Evolutionary conservation across 192 early-diverging fungal genomes (phyloP).

Genomic region (Backusella liffmaniae): DNA sequence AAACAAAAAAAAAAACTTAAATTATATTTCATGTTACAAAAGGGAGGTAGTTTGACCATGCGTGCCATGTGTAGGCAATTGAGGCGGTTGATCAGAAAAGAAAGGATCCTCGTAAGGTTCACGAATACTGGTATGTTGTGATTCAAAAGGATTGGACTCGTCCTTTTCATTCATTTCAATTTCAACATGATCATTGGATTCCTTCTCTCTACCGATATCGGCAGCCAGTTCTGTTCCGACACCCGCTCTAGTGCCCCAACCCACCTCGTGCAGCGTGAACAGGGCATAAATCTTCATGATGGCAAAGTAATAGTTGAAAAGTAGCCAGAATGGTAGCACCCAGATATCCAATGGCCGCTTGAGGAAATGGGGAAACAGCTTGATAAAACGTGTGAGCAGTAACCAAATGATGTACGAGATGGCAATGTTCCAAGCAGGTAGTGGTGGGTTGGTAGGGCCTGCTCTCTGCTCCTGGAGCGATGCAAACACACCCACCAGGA

Average conservation of each 20-base stretch:
- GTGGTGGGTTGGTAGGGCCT: slow-evolving; percentile 13
- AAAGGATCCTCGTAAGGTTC: neutral
- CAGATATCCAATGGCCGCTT: slow-evolving; percentile 63
- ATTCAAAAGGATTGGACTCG: neutral
- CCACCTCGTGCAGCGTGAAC: slow-evolving; percentile 66
- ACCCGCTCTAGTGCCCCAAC: slow-evolving; percentile 66
- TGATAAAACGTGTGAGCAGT: slow-evolving; percentile 60
- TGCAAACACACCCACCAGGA: slow-evolving; percentile 56
- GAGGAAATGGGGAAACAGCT: slow-evolving; percentile 65
- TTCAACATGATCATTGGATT: neutral
- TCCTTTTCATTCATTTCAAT: neutral
- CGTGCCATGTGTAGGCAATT: neutral
- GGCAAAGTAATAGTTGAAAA: slow-evolving; percentile 71
- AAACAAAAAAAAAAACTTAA: too few species aligned
- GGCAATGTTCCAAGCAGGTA: slow-evolving; percentile 60
- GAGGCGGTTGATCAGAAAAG: neutral
- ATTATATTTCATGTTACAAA: neutral
- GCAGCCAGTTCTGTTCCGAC: slow-evolving; percentile 28
- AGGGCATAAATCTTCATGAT: slow-evolving; percentile 67
- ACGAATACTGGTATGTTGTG: neutral
- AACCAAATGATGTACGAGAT: slow-evolving; percentile 64
- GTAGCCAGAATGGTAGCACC: slow-evolving; percentile 57
- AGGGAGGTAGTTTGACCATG: neutral
- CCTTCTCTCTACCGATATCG: slow-evolving; percentile 18
- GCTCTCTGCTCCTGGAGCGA: slow-evolving; percentile 33